Percentiles rank a stretch among this genome's conserved stretches.
phyloP scores from a whole-genome alignment of 345 rosid species.

The Barbarea vulgaris region DNA sequence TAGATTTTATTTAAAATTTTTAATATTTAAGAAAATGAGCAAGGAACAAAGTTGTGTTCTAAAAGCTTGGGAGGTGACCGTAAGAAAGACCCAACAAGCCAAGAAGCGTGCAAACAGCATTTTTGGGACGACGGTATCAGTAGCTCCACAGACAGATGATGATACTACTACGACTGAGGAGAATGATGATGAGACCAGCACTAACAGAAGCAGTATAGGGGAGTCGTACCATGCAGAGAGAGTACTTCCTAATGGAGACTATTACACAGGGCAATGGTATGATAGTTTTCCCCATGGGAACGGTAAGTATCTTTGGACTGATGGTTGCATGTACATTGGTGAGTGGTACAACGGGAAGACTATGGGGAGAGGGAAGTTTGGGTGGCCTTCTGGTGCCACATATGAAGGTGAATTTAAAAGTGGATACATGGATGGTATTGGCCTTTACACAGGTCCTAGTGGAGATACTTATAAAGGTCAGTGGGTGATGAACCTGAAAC shows the following conservation, averaged over 20 bases:
- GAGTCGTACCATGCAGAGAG: constrained; percentile 67
- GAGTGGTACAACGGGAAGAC: constrained; percentile 85
- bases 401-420: constrained; percentile 92
- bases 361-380: constrained; percentile 79
- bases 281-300: constrained; percentile 81
- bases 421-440: constrained; percentile 88
- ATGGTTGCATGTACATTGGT: constrained; percentile 87
- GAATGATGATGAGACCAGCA: constrained; percentile 39
- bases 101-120: constrained; percentile 89
- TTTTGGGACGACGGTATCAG: constrained; percentile 65
- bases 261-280: constrained; percentile 81
- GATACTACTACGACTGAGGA: constrained; percentile 44
- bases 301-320: constrained; percentile 91
- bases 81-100: constrained; percentile 89
- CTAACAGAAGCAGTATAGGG: constrained; percentile 23
- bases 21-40: constrained; percentile 48
- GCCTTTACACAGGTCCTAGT: constrained; percentile 60
- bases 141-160: constrained; percentile 60
- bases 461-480: constrained; percentile 74
- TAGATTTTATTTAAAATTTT: constrained; percentile 20
- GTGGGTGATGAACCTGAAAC: constrained; percentile 91
- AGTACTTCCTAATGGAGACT: constrained; percentile 80
- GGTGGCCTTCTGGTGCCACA: constrained; percentile 88
- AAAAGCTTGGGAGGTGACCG: constrained; percentile 92
- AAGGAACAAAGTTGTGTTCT: constrained; percentile 70